phyloP scores from a whole-genome alignment of 139 green algal genomes.

The Gonium pectorale region DNA sequence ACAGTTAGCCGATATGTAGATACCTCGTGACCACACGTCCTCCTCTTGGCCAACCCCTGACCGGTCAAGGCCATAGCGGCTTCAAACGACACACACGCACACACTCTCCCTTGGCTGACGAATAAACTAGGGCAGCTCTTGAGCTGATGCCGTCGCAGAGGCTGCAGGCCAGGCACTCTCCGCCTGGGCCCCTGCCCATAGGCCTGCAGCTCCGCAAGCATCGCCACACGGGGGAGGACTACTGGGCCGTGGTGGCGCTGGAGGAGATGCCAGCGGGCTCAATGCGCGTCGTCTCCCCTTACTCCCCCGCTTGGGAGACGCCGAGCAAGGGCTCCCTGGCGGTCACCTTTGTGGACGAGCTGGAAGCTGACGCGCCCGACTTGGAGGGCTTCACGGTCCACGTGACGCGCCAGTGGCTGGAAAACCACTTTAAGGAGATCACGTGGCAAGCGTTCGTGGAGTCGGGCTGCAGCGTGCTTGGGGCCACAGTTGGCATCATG shows the following conservation, averaged over 20 bases:
- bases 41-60: too few species aligned
- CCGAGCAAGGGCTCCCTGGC: background rate
- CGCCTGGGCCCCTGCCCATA: too few species aligned
- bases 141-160: too few species aligned
- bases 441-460: background rate
- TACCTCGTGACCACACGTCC: too few species aligned
- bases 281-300: background rate
- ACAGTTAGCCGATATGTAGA: too few species aligned
- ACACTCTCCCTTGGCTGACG: too few species aligned
- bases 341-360: constrained; percentile 11
- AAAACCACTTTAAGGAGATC: background rate
- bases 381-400: background rate
- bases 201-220: background rate
- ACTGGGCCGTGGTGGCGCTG: background rate
- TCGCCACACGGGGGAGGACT: background rate
- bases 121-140: too few species aligned
- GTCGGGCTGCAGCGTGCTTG: background rate
- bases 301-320: background rate
- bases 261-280: background rate
- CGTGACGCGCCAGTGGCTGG: constrained; percentile 9
- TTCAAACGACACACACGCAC: too few species aligned
- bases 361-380: background rate
- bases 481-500: constrained; percentile 9
- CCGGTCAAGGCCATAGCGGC: too few species aligned
- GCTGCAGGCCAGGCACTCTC: too few species aligned